Percentiles rank a stretch among this genome's conserved stretches.
Evolutionary conservation across 352 stramenopile genomes (phyloP).

Genomic region (Phytopythium sindhum): DNA sequence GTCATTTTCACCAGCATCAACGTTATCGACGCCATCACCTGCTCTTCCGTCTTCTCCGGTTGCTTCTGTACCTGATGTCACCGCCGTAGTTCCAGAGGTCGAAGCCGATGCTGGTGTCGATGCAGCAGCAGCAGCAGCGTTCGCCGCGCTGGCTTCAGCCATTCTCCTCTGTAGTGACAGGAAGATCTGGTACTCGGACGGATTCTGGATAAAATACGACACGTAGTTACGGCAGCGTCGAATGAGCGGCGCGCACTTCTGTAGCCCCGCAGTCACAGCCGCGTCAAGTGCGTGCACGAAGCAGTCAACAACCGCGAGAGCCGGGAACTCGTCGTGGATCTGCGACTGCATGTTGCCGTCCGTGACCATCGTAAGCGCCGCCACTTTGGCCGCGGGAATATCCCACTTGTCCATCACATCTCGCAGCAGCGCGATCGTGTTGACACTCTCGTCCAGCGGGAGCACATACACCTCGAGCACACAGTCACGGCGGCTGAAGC

Average conservation of each 20-base stretch:
- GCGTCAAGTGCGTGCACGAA: slow-evolving; percentile 63
- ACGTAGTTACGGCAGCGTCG: slow-evolving; percentile 72
- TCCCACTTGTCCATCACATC: slow-evolving; percentile 85
- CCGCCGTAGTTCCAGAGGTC: slow-evolving; percentile 14
- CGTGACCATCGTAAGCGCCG: slow-evolving; percentile 64
- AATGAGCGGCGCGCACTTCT: slow-evolving; percentile 59
- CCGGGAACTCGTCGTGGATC: slow-evolving; percentile 68
- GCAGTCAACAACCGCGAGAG: slow-evolving; percentile 59
- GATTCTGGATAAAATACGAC: slow-evolving; percentile 83
- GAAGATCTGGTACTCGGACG: slow-evolving; percentile 82
- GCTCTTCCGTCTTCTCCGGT: slow-evolving; percentile 17
- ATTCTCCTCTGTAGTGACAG: slow-evolving; percentile 66
- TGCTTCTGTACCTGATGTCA: not conserved
- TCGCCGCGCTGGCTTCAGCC: slow-evolving; percentile 25
- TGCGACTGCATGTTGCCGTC: slow-evolving; percentile 15
- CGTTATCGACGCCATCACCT: slow-evolving; percentile 13
- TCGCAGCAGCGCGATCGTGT: slow-evolving; percentile 71
- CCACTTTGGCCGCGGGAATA: slow-evolving; percentile 65
- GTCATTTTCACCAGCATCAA: not conserved
- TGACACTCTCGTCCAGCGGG: slow-evolving; percentile 69
- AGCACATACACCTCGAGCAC: slow-evolving; percentile 77
- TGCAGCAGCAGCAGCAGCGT: slow-evolving; percentile 13
- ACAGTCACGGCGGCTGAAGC: slow-evolving; percentile 69
- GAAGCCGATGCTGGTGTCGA: slow-evolving; percentile 14
- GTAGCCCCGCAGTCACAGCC: slow-evolving; percentile 48